Evolutionary conservation across 345 rosid genomes (phyloP).

Genomic region (Firmiana major): DNA sequence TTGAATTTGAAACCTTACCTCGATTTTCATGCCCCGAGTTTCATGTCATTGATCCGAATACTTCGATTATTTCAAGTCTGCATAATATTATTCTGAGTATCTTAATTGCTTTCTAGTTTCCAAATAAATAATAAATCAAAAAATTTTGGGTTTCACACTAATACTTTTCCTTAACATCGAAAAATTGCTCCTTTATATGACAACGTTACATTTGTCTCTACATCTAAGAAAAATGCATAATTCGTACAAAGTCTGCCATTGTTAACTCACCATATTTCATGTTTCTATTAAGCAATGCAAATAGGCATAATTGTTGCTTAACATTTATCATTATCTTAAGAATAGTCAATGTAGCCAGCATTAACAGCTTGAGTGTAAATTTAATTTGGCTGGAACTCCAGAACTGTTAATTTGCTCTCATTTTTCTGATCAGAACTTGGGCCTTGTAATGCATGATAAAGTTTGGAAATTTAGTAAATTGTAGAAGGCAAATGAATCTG

Average conservation of each 20-base stretch:
- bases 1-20: no score
- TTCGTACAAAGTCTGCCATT: neutral
- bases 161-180: neutral
- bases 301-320: neutral
- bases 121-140: no score
- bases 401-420: neutral
- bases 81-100: no score
- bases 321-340: neutral
- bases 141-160: no score
- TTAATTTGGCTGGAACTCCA: neutral
- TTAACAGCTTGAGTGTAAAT: neutral
- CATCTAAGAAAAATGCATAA: neutral
- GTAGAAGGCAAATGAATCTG: neutral
- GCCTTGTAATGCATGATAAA: neutral
- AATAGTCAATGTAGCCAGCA: neutral
- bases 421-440: neutral
- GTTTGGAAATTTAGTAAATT: neutral
- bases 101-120: no score
- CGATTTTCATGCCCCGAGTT: no score
- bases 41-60: no score
- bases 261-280: neutral
- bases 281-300: neutral
- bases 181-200: conserved; percentile 5
- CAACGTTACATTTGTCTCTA: neutral
- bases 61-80: no score